Base-by-base conservation (phyloP, 2,329 filamentous ascomycete genomes). In the Polychaeton citri region DNA sequence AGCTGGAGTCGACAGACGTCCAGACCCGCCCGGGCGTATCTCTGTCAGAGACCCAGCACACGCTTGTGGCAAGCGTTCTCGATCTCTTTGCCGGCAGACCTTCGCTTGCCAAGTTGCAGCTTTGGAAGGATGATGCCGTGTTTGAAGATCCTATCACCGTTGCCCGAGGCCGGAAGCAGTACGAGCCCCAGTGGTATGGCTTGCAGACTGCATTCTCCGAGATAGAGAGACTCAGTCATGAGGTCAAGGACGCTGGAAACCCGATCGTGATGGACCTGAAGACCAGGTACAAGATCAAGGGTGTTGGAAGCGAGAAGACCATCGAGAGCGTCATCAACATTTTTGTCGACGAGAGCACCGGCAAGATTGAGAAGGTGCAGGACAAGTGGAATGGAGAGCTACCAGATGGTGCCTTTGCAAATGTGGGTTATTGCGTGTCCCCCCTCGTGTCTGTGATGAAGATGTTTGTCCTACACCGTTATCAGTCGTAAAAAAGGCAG, bases 21-120 rank as follows among this genome's bases (percentile, higher is more conserved):
- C 62, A 67, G 32, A 66, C 66, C 7, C 63, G 61, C 0, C 45
- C 65, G 0, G 71, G 71, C 9, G 63, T 77, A 10, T 53, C 62
- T 1, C 60, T 77, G 10, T 62, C 61, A 13, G 44, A 58, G 0
- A 50, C 63, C 15, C 71, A 78, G 47, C 67, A 68, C 40, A 63
- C 72, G 0, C 40, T 77, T 20, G 66, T 77, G 9, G 69, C 69
- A 39, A 69, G 66, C 32, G 63, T 79, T 10, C 63, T 79, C 17
- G 74, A 79, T 49, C 66, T 79, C 33, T 79, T 78, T 50, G 69
- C 71, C 21, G 74, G 74, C 32, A 63, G 67, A 13, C 72, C 74
- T 0, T 71, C 71, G 2, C 62, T 76, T 2, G 63, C 65, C 28
- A 76, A 78, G 50, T 64, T 79, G 32, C 57, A 62, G 10, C 62